These are phyloP conservation scores for Penicillium psychrofluorescens DNA, from an alignment of 495 filamentous ascomycete genomes.

Conservation along the genomic window DNA sequence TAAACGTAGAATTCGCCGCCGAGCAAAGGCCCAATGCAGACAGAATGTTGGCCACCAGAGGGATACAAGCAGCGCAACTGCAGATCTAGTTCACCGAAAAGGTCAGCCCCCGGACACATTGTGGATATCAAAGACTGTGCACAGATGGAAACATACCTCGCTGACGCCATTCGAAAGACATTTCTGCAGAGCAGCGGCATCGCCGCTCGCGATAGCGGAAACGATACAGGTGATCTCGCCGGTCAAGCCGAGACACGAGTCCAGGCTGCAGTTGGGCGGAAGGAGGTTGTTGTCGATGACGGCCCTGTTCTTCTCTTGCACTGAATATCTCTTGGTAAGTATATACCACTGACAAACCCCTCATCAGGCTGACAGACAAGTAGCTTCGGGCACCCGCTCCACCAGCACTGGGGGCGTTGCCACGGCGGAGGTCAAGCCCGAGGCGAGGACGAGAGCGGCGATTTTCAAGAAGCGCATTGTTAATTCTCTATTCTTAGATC, in stretches of 20 bases:
- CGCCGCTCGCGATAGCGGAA: conserved; percentile 9
- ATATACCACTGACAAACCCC: neutral
- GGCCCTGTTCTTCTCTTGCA: conserved; percentile 5
- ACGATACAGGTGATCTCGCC: conserved; percentile 12
- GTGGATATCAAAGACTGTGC: neutral
- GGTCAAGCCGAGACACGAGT: conserved; percentile 12
- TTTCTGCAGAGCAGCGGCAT: conserved; percentile 9
- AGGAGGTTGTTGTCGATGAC: conserved; percentile 3
- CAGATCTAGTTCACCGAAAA: conserved; percentile 10
- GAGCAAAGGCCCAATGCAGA: conserved; percentile 14
- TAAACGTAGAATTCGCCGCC: neutral
- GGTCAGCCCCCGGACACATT: neutral
- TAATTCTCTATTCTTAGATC: too few species aligned
- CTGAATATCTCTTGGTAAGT: conserved; percentile 1
- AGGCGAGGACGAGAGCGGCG: conserved; percentile 4
- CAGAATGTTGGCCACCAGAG: conserved; percentile 7
- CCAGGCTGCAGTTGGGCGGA: conserved; percentile 13
- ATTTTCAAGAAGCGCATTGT: neutral
- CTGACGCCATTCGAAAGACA: conserved; percentile 12
- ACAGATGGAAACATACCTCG: conserved; percentile 3
- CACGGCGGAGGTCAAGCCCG: conserved; percentile 1
- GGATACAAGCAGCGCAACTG: conserved; percentile 16
- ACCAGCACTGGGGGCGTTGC: neutral
- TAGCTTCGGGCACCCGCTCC: neutral
- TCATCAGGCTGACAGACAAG: neutral